Evolutionary conservation across 108 stramenopile species (phyloP), one percentile per base, ranked within the genome.

Genomic region (Conticribra weissflogii): DNA sequence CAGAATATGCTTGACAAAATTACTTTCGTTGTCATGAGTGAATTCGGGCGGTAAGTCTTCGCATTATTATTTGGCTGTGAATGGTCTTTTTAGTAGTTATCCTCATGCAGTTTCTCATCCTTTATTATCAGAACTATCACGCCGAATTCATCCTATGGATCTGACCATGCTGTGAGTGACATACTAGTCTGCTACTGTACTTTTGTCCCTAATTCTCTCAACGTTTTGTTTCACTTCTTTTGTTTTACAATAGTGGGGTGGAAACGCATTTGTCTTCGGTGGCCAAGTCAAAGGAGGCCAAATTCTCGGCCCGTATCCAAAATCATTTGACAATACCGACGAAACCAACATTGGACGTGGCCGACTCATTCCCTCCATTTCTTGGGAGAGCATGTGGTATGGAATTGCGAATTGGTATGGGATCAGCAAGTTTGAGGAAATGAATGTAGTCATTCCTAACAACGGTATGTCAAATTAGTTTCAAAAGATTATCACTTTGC

Each of bases 41-140:
- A 92, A 30, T 92, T 92, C 59, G 88, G 71, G 9, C n/a, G n/a
- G 74, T 86, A 2, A 91, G 86, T 8, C n/a, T n/a, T n/a, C n/a
- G n/a, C n/a, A n/a, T n/a, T n/a, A n/a, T n/a, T n/a, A n/a, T n/a
- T n/a, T n/a, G n/a, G n/a, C n/a, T n/a, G n/a, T n/a, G n/a, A n/a
- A n/a, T n/a, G n/a, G n/a, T n/a, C 21, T 58, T 19, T 1, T 34
- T 30, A 24, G 17, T 21, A 2, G 23, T 34, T 36, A 18, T 41
- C 1, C 8, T n/a, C n/a, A n/a, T n/a, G n/a, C n/a, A n/a, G n/a
- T n/a, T n/a, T n/a, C n/a, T n/a, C n/a, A n/a, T n/a, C n/a, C n/a
- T n/a, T n/a, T n/a, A n/a, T n/a, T n/a, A n/a, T n/a, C n/a, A 25
- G 63, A 53, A 65, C 63, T 1, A 65, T 53, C 16, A 31, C 63